These are phyloP conservation scores for Primulina huaijiensis DNA, from an alignment of 257 asterid genomes.

Conservation along the genomic window DNA sequence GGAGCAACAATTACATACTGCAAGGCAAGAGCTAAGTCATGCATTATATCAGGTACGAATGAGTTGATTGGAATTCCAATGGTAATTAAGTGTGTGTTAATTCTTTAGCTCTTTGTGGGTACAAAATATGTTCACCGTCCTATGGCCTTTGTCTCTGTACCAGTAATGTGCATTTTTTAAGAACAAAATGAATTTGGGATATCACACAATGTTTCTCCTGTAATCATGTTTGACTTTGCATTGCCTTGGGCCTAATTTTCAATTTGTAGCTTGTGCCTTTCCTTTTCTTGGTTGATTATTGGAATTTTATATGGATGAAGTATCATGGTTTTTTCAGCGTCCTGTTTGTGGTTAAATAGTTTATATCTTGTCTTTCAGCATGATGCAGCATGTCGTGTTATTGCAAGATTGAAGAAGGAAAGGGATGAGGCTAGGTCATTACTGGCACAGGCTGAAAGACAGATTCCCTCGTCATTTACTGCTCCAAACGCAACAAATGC, in stretches of 20 bases:
- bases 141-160: background rate
- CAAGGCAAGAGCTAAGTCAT: slow-evolving; percentile 98
- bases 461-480: slow-evolving; percentile 56
- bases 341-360: slow-evolving; percentile 19
- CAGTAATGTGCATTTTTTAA: no score
- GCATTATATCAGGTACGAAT: slow-evolving; percentile 83
- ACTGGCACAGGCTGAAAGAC: slow-evolving; percentile 83
- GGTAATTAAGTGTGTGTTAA: background rate
- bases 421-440: slow-evolving; percentile 91
- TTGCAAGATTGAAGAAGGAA: slow-evolving; percentile 96
- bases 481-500: slow-evolving; percentile 37
- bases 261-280: background rate
- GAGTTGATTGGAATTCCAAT: slow-evolving; percentile 15
- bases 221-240: background rate
- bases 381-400: slow-evolving; percentile 99
- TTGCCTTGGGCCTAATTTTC: background rate
- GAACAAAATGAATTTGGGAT: background rate
- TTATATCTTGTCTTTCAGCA: slow-evolving; percentile 50
- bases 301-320: background rate
- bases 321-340: background rate
- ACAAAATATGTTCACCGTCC: background rate
- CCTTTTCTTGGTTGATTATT: background rate
- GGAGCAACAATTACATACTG: slow-evolving; percentile 92
- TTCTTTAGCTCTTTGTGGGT: background rate
- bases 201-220: background rate